Evolutionary conservation across 2,329 filamentous ascomycete species (phyloP), one percentile per base, ranked within the genome.

Genomic region (Paecilomyces niveus): DNA sequence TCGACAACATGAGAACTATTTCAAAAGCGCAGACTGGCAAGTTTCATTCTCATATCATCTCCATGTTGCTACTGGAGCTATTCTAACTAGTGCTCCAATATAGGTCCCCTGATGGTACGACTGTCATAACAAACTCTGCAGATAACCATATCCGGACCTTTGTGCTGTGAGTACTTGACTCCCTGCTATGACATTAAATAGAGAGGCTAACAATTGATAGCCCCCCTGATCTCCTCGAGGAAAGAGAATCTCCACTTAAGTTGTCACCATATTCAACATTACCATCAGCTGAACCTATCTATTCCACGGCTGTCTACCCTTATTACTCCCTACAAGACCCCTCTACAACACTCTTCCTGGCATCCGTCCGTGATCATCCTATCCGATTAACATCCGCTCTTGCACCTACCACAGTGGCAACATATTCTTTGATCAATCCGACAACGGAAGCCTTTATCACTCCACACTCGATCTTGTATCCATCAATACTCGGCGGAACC

Each of bases 341-440:
- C 1, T 74, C 73, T 5, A 82, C 76, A 3, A 73, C 77, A 1
- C 69, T 83, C 3, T 72, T 84, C 9, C 75, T 87, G 1, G 75
- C 80, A 24, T 81, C 82, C 39, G 70, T 78, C 4, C 72, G 78
- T 29, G 79, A 85, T 60, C 79, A 82, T 53, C 84, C 85, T 3
- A 80, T 87, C 57, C 77, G 78, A 9, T 72, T 87, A 13, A 72
- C 77, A 59, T 86, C 85, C 54, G 80, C 80, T 1, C 69, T 86
- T 18, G 76, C 78, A 57, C 76, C 80, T 49, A 68, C 70, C 6
- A 69, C 73, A 1, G 64, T 83, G 31, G 80, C 80, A 3, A 78
- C 75, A 11, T 88, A 87, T 68, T 81, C 80, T 2, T 72, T 85
- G 49, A 71, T 85, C 55, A 76, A 81, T 59, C 72, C 76, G 4